Percentiles rank a stretch among this genome's conserved stretches.
Evolutionary conservation across 768 basidiomycete genomes (phyloP).

Genomic region (Amyloporia xantha): DNA sequence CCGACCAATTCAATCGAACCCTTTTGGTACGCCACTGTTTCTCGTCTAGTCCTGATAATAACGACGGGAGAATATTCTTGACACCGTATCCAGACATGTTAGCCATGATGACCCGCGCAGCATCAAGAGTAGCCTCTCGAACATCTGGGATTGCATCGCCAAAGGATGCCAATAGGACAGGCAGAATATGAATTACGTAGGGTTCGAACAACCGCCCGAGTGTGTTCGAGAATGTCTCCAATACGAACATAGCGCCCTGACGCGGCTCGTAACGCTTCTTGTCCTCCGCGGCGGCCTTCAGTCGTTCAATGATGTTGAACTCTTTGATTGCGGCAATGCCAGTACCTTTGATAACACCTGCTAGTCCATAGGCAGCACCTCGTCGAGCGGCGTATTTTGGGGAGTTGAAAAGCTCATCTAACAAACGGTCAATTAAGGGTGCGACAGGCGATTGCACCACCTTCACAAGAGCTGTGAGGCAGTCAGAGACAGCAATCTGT

Average conservation of each 20-base stretch:
- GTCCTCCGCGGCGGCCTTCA: slow-evolving; percentile 76
- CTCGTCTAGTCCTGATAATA: slow-evolving; percentile 89
- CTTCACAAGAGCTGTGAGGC: slow-evolving; percentile 80
- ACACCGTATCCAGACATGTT: slow-evolving; percentile 93
- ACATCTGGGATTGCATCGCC: slow-evolving; percentile 86
- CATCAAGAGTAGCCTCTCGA: slow-evolving; percentile 88
- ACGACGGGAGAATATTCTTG: slow-evolving; percentile 86
- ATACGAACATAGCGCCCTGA: slow-evolving; percentile 92
- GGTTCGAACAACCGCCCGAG: slow-evolving; percentile 92
- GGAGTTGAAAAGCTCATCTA: slow-evolving; percentile 69
- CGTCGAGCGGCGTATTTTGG: slow-evolving; percentile 89
- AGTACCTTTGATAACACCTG: slow-evolving; percentile 87
- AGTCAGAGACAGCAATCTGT: slow-evolving; percentile 94
- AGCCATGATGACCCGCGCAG: slow-evolving; percentile 91
- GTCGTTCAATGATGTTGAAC: slow-evolving; percentile 65
- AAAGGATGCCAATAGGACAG: slow-evolving; percentile 75
- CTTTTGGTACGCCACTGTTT: slow-evolving; percentile 98
- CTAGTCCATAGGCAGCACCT: slow-evolving; percentile 95
- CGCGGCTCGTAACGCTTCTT: slow-evolving; percentile 83
- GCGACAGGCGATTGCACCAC: slow-evolving; percentile 55
- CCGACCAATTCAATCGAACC: slow-evolving; percentile 96
- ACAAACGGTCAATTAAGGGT: slow-evolving; percentile 63
- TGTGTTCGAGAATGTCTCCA: slow-evolving; percentile 83
- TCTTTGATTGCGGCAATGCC: slow-evolving; percentile 85
- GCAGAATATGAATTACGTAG: slow-evolving; percentile 79